phyloP scores from a whole-genome alignment of 306 rosid species.

The Fragaria iinumae region DNA sequence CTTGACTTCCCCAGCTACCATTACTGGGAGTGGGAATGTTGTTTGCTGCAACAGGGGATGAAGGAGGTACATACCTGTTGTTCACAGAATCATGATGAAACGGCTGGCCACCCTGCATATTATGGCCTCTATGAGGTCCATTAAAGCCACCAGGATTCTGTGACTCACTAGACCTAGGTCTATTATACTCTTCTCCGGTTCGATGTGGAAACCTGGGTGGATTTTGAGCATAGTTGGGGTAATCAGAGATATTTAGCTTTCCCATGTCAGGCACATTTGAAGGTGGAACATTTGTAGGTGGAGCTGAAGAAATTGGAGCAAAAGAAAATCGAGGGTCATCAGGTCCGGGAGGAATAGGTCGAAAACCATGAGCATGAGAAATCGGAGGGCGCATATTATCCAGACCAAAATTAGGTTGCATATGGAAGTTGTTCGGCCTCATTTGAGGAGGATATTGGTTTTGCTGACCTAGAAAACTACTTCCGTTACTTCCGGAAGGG shows the following conservation, averaged over 20 bases:
- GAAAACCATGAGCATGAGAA: conserved; percentile 43
- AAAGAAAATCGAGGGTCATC: conserved; percentile 49
- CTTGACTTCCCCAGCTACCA: conserved; percentile 74
- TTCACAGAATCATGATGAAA: conserved; percentile 38
- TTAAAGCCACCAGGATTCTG: conserved; percentile 37
- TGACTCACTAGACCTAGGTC: conserved; percentile 42
- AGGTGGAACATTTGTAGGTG: conserved; percentile 31
- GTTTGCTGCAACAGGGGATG: conserved; percentile 33
- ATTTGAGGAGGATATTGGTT: conserved; percentile 44
- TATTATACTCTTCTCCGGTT: conserved; percentile 42
- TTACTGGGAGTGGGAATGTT: conserved; percentile 43
- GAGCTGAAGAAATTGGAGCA: conserved; percentile 42
- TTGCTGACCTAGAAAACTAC: conserved; percentile 42
- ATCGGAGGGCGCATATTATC: conserved; percentile 41
- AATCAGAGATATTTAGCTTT: conserved; percentile 49
- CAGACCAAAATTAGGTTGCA: conserved; percentile 49
- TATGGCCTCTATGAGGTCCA: conserved; percentile 51
- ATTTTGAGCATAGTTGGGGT: conserved; percentile 40
- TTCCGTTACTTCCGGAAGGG: conserved; percentile 48
- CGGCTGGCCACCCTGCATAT: conserved; percentile 40
- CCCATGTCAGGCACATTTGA: conserved; percentile 51
- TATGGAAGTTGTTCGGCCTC: conserved; percentile 50
- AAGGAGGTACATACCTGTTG: conserved; percentile 34
- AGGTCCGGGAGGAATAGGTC: conserved; percentile 46
- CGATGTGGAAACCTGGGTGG: conserved; percentile 39